These are phyloP conservation scores for Allodekkera sacchari DNA, from an alignment of 805 yeast genomes.

Conservation along the genomic window DNA sequence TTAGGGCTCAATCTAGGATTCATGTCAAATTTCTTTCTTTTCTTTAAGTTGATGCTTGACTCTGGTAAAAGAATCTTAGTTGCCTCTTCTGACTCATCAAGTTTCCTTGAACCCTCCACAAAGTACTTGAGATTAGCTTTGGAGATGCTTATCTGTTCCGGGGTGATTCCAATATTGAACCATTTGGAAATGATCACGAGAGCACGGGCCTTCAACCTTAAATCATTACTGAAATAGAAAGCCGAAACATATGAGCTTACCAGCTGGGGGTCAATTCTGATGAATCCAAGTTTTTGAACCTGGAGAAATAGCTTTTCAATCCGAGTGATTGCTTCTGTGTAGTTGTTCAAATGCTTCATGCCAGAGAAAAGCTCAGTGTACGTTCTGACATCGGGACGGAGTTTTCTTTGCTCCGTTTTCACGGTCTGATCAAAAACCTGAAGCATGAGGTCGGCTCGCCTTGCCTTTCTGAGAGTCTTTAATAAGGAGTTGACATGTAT, in stretches of 20 bases:
- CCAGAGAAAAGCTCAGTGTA: slow-evolving; percentile 23
- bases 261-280: slow-evolving; percentile 13
- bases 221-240: slow-evolving; percentile 19
- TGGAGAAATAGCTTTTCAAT: slow-evolving; percentile 16
- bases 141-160: slow-evolving; percentile 7
- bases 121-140: slow-evolving; percentile 1
- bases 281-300: slow-evolving; percentile 12
- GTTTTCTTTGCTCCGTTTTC: slow-evolving; percentile 9
- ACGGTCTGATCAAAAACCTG: slow-evolving; percentile 27
- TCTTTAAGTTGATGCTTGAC: slow-evolving; percentile 13
- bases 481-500: slow-evolving; percentile 40
- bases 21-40: slow-evolving; percentile 15
- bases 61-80: slow-evolving; percentile 10
- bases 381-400: slow-evolving; percentile 27
- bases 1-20: slow-evolving; percentile 14
- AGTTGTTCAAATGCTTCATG: slow-evolving; percentile 10
- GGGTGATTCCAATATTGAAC: slow-evolving; percentile 15
- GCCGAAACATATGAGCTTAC: slow-evolving; percentile 18
- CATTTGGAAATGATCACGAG: slow-evolving; percentile 19
- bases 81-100: slow-evolving; percentile 4
- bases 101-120: slow-evolving; percentile 4
- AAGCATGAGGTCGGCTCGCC: slow-evolving; percentile 29
- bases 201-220: slow-evolving; percentile 18
- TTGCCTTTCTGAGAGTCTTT: slow-evolving; percentile 34
- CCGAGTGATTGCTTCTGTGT: slow-evolving; percentile 8